Evolutionary conservation across 352 stramenopile genomes (phyloP), one percentile per base, ranked within the genome.

Genomic region (Pythium grandisporangium): DNA sequence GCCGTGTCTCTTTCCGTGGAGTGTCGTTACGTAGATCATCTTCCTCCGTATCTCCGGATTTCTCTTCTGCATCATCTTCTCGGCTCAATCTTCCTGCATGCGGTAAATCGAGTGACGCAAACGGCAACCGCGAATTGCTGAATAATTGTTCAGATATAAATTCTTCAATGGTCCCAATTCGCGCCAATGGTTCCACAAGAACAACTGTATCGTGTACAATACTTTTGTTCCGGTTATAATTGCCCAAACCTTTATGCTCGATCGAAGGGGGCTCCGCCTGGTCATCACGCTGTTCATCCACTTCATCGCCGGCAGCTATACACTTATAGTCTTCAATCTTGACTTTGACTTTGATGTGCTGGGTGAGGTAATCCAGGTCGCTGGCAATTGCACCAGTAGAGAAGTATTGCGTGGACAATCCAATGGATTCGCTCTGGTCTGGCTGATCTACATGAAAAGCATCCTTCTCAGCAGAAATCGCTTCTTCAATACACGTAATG

Each of bases 161-260:
- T 24, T 80, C 70, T 37, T 89, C 72, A 38, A 89, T 84, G 23
- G 76, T 86, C 35, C 84, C 72, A 27, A 89, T 76, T 12, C 76
- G 59, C 16, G 76, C 76, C 24, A 89, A 63, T 12, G 76, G 76
- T 26, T 89, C 76, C 8, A 89, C 76, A 0, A 89, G 47, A 37
- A 89, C 76, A 22, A 89, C 64, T 0, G 76, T 84, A 20, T 86
- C 68, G 23, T 83, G 70, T 2, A 87, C 65, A 4, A 39, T 29
- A 11, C 58, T 45, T 29, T 64, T 63, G 42, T 70, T 78, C 4
- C 48, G 42, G 17, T 60, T 63, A 37, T 53, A 35, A 23, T 19
- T n/a, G 51, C 52, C 41, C 57, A n/a, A n/a, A n/a, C n/a, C n/a
- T n/a, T n/a, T n/a, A n/a, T n/a, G n/a, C n/a, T n/a, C n/a, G n/a